Evolutionary conservation across 2,329 filamentous ascomycete species (phyloP).

Genomic region (Emmonsia crescens): DNA sequence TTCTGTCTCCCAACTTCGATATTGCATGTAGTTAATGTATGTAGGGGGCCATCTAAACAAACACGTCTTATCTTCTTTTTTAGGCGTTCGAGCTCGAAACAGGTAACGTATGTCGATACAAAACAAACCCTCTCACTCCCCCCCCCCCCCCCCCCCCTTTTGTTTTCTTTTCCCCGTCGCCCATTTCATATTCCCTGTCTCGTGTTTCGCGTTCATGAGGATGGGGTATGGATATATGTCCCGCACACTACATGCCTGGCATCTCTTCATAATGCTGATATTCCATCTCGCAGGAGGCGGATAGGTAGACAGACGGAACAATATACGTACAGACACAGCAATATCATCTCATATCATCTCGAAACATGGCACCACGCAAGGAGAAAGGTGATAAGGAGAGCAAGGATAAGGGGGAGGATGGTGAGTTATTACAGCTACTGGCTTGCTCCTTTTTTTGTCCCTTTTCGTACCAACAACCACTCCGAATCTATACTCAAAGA

Average conservation of each 20-base stretch:
- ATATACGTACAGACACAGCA: neutral
- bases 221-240: neutral
- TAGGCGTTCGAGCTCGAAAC: neutral
- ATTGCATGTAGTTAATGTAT: neutral
- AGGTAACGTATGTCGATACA: neutral
- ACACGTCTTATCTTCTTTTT: neutral
- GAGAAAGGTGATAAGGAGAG: slow-evolving; percentile 25
- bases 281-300: neutral
- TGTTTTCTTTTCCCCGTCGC: too few relatives aligned
- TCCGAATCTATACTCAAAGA: neutral
- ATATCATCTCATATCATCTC: neutral
- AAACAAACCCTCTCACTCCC: too few relatives aligned
- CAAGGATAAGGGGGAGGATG: slow-evolving; percentile 17
- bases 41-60: neutral
- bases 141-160: neutral
- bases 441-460: neutral
- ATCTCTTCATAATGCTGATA: neutral
- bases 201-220: neutral
- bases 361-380: slow-evolving; percentile 30
- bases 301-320: neutral
- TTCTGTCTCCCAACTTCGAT: neutral
- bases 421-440: slow-evolving; percentile 14
- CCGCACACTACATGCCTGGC: too few relatives aligned
- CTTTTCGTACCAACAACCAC: neutral
- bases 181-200: neutral